Conservation (phyloP, 108 stramenopile species). For the Aurantiochytrium sp. region DNA sequence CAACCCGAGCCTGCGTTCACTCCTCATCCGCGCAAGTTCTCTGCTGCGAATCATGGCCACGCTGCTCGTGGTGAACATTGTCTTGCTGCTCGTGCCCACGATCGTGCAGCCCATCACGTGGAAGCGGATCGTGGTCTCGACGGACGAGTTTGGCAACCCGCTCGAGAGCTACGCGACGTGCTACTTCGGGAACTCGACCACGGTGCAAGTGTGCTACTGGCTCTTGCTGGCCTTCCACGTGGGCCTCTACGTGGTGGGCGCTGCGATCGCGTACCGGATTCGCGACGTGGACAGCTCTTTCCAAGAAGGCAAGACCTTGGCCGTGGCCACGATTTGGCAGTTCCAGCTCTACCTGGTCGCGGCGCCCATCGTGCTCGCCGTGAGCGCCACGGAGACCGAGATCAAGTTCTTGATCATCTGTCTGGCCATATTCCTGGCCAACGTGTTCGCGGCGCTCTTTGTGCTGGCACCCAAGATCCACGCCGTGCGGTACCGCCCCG, state of each 20-base stretch:
- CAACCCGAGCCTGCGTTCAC: neutral
- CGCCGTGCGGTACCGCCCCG: neutral
- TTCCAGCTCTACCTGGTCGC: neutral
- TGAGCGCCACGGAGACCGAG: neutral
- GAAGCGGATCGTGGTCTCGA: neutral
- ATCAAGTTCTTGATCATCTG: neutral
- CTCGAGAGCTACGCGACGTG: neutral
- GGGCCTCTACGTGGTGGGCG: neutral
- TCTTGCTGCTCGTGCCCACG: neutral
- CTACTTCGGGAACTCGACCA: neutral
- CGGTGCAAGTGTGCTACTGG: neutral
- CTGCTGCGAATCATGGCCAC: neutral
- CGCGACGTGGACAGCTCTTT: neutral
- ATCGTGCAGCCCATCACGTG: neutral
- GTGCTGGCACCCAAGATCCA: neutral
- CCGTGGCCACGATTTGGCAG: neutral
- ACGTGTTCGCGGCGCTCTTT: neutral
- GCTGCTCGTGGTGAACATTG: neutral
- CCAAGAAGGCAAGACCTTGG: neutral
- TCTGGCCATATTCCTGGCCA: conserved; percentile 3
- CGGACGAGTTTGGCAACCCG: neutral
- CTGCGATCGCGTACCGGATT: neutral
- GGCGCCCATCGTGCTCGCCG: neutral
- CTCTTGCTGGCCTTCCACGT: neutral
- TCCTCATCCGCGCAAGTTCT: neutral